Conservation (phyloP, 495 filamentous ascomycete species). For the Neurospora sp. region DNA sequence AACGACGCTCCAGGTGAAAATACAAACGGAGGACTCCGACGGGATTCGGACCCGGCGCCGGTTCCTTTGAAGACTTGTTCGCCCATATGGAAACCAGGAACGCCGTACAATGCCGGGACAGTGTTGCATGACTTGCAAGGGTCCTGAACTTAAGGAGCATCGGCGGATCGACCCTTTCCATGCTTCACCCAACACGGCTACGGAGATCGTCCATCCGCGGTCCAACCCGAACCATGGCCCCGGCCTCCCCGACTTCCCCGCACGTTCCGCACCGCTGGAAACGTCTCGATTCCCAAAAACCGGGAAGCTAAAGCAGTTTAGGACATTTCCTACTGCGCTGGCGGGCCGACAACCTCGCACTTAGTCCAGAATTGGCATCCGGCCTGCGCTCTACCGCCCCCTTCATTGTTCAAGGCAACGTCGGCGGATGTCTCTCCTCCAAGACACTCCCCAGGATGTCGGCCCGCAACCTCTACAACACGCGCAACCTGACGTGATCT, state of each 20-base stretch:
- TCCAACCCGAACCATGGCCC: background rate
- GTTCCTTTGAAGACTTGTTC: background rate
- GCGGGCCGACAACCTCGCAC: constrained; percentile 6
- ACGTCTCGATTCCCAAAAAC: background rate
- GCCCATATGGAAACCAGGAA: background rate
- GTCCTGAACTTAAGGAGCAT: background rate
- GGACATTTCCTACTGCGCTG: background rate
- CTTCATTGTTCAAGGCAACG: constrained; percentile 6
- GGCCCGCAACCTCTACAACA: background rate
- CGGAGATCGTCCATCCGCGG: constrained; percentile 13
- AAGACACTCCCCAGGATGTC: background rate
- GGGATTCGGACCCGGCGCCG: background rate
- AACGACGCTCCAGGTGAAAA: background rate
- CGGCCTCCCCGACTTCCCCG: background rate
- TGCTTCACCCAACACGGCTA: background rate
- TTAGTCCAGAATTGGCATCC: constrained; percentile 14
- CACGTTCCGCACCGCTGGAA: background rate
- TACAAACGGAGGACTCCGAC: background rate
- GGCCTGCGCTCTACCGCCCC: constrained; percentile 9
- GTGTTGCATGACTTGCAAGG: background rate
- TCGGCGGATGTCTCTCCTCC: constrained; percentile 7
- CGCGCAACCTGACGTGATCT: background rate
- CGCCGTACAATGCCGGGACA: background rate
- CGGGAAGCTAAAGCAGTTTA: background rate
- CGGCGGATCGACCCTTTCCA: background rate